Evolutionary conservation across 2,329 filamentous ascomycete genomes (phyloP).

Genomic region (Phaeosphaeriaceae sp.): DNA sequence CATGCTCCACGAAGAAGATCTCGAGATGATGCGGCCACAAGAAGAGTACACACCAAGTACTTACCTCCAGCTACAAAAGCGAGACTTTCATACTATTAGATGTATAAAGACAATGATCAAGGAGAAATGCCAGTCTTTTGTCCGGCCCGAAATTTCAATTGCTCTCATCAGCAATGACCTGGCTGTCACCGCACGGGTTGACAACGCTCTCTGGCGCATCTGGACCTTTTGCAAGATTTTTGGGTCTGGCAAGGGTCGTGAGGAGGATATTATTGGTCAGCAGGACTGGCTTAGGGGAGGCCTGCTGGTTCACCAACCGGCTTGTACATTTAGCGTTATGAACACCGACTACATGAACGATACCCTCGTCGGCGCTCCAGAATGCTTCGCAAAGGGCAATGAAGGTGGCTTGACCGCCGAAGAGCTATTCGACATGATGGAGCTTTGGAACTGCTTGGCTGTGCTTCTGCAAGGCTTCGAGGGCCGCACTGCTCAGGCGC

Average conservation of each 20-base stretch:
- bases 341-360: conserved; percentile 60
- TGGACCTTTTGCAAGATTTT: conserved; percentile 72
- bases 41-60: conserved; percentile 61
- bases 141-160: conserved; percentile 62
- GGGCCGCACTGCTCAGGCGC: conserved; percentile 61
- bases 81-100: conserved; percentile 61
- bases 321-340: conserved; percentile 54
- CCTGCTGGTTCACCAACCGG: conserved; percentile 56
- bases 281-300: conserved; percentile 69
- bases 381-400: conserved; percentile 66
- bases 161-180: conserved; percentile 59
- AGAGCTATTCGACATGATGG: conserved; percentile 68
- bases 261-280: conserved; percentile 65
- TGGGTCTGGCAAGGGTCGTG: conserved; percentile 62
- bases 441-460: conserved; percentile 67
- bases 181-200: conserved; percentile 58
- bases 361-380: conserved; percentile 62
- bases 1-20: conserved; percentile 48
- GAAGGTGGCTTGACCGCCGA: conserved; percentile 59
- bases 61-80: conserved; percentile 59
- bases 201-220: conserved; percentile 69
- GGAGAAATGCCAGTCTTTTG: conserved; percentile 60
- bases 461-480: conserved; percentile 63
- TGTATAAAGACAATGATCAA: conserved; percentile 63
- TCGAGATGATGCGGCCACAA: conserved; percentile 54